Percentiles rank a stretch among this genome's conserved stretches.
These are phyloP conservation scores for Phytophthora europaea DNA, from an alignment of 352 stramenopile genomes.

Conservation along the genomic window DNA sequence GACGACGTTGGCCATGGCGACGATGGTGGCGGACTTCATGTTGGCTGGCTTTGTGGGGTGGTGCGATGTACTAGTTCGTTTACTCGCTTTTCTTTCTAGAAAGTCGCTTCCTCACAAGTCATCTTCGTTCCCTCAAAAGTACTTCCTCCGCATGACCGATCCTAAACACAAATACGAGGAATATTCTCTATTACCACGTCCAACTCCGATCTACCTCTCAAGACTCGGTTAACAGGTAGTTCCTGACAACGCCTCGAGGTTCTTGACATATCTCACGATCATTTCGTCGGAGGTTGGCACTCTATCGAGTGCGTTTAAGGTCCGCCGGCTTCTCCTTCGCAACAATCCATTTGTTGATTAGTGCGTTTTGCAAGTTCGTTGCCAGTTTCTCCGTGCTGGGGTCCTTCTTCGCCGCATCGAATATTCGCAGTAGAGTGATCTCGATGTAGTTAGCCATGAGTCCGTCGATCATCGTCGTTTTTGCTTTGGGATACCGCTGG, in stretches of 20 bases:
- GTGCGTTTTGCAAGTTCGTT: not conserved
- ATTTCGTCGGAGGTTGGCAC: not conserved
- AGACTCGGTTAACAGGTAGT: not conserved
- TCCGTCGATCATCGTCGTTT: not conserved
- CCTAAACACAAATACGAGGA: too few species aligned
- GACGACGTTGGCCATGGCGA: slow-evolving; percentile 4
- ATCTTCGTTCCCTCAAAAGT: too few species aligned
- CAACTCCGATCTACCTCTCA: too few species aligned
- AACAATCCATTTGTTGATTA: not conserved
- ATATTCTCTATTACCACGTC: too few species aligned
- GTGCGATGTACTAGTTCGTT: too few species aligned
- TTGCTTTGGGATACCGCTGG: not conserved
- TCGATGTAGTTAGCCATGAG: not conserved
- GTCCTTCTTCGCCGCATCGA: not conserved
- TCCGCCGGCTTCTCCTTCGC: not conserved
- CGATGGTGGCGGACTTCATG: slow-evolving; percentile 10
- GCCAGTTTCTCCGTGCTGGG: not conserved
- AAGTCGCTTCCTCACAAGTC: too few species aligned
- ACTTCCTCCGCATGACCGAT: too few species aligned
- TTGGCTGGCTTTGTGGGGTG: not conserved
- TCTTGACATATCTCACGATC: not conserved
- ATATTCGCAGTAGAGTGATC: not conserved
- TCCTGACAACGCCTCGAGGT: not conserved
- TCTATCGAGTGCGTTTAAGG: not conserved
- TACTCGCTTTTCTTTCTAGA: too few species aligned